Evolutionary conservation across 805 yeast genomes (phyloP).

Genomic region (Saccharomycopsis olivae): DNA sequence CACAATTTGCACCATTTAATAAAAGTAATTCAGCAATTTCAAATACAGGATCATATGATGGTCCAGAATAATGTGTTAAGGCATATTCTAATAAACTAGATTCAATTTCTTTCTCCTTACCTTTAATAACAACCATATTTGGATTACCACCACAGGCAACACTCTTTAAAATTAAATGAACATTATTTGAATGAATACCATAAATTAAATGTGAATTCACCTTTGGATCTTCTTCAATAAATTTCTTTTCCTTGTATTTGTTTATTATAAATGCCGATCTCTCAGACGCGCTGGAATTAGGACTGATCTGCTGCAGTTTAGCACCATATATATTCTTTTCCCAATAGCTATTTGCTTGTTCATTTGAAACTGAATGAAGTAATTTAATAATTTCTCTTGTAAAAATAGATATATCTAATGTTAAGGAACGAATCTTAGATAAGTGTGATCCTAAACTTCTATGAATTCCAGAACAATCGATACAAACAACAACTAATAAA

Average conservation of each 20-base stretch:
- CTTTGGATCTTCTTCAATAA: slow-evolving; percentile 22
- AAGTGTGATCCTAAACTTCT: slow-evolving; percentile 76
- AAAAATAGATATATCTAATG: slow-evolving; percentile 50
- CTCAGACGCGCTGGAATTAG: slow-evolving; percentile 31
- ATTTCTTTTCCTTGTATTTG: slow-evolving; percentile 53
- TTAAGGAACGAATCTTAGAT: slow-evolving; percentile 67
- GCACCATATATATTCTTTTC: slow-evolving; percentile 31
- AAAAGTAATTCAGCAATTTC: slow-evolving; percentile 46
- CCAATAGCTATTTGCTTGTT: slow-evolving; percentile 45
- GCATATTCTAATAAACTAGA: slow-evolving; percentile 40
- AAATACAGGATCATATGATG: slow-evolving; percentile 27
- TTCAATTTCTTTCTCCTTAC: slow-evolving; percentile 21
- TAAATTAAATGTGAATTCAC: slow-evolving; percentile 34
- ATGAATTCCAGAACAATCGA: slow-evolving; percentile 83
- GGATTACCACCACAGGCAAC: slow-evolving; percentile 40
- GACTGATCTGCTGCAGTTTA: slow-evolving; percentile 22
- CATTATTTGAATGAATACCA: slow-evolving; percentile 41
- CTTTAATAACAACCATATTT: slow-evolving; percentile 30
- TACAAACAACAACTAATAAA: slow-evolving; percentile 61
- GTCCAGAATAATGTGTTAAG: slow-evolving; percentile 32
- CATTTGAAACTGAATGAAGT: slow-evolving; percentile 45
- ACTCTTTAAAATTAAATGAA: slow-evolving; percentile 32
- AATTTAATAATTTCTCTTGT: slow-evolving; percentile 49
- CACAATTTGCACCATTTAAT: slow-evolving; percentile 44
- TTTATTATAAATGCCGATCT: slow-evolving; percentile 50